Percentiles rank a stretch among this genome's conserved stretches.
Evolutionary conservation across 1,139 yeast genomes (phyloP).

Genomic region (Kazachstania sp.): DNA sequence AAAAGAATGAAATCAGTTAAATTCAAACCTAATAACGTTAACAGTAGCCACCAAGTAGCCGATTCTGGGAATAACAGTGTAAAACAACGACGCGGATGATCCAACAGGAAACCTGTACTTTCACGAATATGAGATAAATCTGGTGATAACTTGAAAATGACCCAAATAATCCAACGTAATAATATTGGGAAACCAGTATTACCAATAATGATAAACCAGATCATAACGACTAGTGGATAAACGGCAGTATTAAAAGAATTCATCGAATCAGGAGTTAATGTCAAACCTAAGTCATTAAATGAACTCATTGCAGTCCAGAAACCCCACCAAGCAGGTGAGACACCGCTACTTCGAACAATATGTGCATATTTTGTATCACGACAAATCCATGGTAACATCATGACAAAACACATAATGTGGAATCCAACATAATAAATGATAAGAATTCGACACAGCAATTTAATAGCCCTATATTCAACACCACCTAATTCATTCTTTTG

Average conservation of each 20-base stretch:
- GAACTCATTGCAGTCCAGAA: constrained; percentile 70
- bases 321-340: constrained; percentile 86
- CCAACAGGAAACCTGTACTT: constrained; percentile 75
- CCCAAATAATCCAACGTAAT: constrained; percentile 74
- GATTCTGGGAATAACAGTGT: constrained; percentile 83
- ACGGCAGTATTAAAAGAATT: constrained; percentile 50
- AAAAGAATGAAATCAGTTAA: constrained; percentile 71
- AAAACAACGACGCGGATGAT: constrained; percentile 96
- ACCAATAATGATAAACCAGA: constrained; percentile 75
- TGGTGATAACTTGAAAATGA: constrained; percentile 56
- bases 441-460: constrained; percentile 61
- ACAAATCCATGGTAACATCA: constrained; percentile 61
- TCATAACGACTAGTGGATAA: constrained; percentile 53
- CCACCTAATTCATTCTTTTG: constrained; percentile 96
- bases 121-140: constrained; percentile 62
- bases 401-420: constrained; percentile 50
- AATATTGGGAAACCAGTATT: constrained; percentile 89
- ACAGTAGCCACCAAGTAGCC: constrained; percentile 92
- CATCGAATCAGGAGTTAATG: constrained; percentile 77
- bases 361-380: constrained; percentile 36
- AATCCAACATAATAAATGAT: constrained; percentile 65
- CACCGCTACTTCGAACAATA: constrained; percentile 44
- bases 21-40: constrained; percentile 63
- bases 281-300: constrained; percentile 77
- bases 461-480: constrained; percentile 86